Conservation (phyloP, 78 protist species). For the Dictyostelium capitatum region DNA sequence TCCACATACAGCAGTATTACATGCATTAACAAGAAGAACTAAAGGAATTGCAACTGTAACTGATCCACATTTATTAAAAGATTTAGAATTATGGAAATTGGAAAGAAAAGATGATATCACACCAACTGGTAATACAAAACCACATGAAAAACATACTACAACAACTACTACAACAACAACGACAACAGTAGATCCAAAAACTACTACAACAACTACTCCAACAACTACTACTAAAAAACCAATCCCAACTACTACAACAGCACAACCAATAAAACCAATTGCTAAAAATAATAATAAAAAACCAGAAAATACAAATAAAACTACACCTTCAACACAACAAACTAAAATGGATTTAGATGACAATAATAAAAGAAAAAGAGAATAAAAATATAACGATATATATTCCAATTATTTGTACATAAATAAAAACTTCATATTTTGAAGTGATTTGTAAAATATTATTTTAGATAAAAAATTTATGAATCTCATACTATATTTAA, state of each 20-base stretch:
- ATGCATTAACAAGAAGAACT: conserved; percentile 44
- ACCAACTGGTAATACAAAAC: conserved; percentile 24
- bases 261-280: neutral
- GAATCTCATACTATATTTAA: too few relatives aligned
- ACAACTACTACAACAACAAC: too few relatives aligned
- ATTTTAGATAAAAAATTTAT: too few relatives aligned
- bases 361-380: conserved; percentile 19
- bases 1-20: conserved; percentile 64
- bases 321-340: neutral
- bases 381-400: neutral
- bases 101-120: conserved; percentile 19
- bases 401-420: too few relatives aligned
- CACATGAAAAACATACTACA: conserved; percentile 39
- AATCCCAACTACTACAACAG: neutral
- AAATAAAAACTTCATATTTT: too few relatives aligned
- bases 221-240: neutral
- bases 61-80: neutral
- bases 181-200: neutral
- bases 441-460: too few relatives aligned
- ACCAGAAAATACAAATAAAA: neutral
- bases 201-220: neutral
- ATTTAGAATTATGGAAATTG: conserved; percentile 44
- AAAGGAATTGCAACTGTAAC: conserved; percentile 44
- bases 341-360: conserved; percentile 6
- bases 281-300: neutral